Evolutionary conservation across 2,329 filamentous ascomycete genomes (phyloP).

Genomic region (Trichoderma sp.): DNA sequence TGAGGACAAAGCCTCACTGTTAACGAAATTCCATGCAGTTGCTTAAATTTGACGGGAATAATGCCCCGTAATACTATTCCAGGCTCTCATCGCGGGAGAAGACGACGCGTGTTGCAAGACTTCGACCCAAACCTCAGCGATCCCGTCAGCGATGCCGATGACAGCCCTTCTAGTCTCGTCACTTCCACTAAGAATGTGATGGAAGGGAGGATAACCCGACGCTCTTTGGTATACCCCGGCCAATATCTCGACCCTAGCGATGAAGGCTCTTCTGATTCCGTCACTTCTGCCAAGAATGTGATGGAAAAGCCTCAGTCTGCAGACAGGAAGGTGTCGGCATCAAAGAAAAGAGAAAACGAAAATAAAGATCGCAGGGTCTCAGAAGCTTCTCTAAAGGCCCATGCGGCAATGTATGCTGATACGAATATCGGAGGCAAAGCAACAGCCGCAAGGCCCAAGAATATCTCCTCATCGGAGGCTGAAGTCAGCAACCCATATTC

Average conservation of each 20-base stretch:
- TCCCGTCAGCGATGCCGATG: not conserved
- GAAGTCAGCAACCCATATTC: not conserved
- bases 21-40: not conserved
- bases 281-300: not conserved
- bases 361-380: no score
- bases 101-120: not conserved
- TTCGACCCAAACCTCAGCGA: not conserved
- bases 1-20: not conserved
- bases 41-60: not conserved
- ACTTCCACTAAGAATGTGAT: not conserved
- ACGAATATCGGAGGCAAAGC: no score
- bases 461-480: not conserved
- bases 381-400: no score
- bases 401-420: no score
- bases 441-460: not conserved
- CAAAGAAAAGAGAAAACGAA: not conserved
- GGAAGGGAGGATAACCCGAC: no score
- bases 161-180: not conserved
- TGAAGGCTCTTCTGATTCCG: no score
- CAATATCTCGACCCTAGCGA: no score
- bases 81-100: not conserved
- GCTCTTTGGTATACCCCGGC: no score
- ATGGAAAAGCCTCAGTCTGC: not conserved
- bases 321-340: not conserved
- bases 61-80: not conserved